Base-by-base conservation (phyloP, 1,139 yeast species). In the Trichomonascaceae sp. region DNA sequence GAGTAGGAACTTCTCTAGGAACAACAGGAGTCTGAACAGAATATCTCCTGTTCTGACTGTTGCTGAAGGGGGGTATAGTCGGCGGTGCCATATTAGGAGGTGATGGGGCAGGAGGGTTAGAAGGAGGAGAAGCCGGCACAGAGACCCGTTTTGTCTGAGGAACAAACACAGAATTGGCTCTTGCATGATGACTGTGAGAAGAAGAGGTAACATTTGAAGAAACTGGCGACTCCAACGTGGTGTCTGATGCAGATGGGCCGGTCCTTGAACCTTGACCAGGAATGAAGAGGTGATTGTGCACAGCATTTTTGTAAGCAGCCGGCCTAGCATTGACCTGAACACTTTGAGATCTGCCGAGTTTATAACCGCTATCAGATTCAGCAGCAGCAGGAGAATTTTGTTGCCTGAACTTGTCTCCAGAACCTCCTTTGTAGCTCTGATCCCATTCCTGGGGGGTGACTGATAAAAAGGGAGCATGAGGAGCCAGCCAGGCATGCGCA, bases 401-500 rank as follows among this genome's bases (percentile, higher is more conserved):
- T 19, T 50, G 53, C 32, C 50, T 47, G 32, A 43, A 55, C 46
- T 55, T 49, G 45, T 52, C 47, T 41, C 58, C 53, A 22, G 49
- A 27, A 30, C 58, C 48, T 4, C 55, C 49, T 30, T 59, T 43
- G 51, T 62, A 66, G 52, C 63, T 59, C 41, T 62, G 62, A 55
- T 93, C 98, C 97, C 97, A 93, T 68, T 91, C 96, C 4, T 80
- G 79, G 53, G 96, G 96, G 43, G 95, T 81, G 36, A 90, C 85
- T 0, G 95, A 82, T 60, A 93, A 74, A 72, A 91, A 85, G 61
- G 84, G 84, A 13, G 84, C 83, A 71, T 91, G 91, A 7, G 89
- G 85, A 17, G 85, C 76, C 55, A 93, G 71, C 98, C 99, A 93
- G 32, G 88, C 83, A 70, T 93, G 99, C 39, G 81, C 76, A 62